These are phyloP conservation scores for Penicillium paxilli DNA, from an alignment of 495 filamentous ascomycete genomes.

Conservation along the genomic window DNA sequence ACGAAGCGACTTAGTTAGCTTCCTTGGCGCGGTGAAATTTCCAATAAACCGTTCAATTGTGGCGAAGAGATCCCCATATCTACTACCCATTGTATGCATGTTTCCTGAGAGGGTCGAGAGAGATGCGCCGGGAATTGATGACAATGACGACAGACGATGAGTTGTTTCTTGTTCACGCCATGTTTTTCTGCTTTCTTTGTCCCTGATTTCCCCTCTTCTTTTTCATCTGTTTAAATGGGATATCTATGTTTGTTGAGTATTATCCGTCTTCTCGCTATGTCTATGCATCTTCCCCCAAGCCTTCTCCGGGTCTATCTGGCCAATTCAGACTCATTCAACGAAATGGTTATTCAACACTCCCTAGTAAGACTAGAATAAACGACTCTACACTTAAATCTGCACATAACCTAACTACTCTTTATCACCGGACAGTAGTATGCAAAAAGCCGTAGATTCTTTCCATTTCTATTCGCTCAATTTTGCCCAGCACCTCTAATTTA, in stretches of 20 bases:
- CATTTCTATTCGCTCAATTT: too few species aligned
- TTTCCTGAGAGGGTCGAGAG: not conserved
- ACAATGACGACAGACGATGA: conserved; percentile 14
- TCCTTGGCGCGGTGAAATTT: not conserved
- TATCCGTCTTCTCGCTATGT: not conserved
- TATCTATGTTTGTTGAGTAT: conserved; percentile 9
- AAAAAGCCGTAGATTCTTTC: too few species aligned
- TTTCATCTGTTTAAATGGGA: conserved; percentile 16
- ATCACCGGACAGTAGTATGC: too few species aligned
- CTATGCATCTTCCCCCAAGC: not conserved
- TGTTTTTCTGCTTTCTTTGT: not conserved
- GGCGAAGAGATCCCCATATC: not conserved
- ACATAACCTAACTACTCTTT: too few species aligned
- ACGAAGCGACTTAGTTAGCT: not conserved
- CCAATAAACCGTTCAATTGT: not conserved
- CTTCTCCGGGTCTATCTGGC: not conserved
- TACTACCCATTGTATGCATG: not conserved
- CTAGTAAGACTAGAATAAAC: too few species aligned
- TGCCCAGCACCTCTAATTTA: not conserved
- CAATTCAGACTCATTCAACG: not conserved
- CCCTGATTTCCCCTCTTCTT: not conserved
- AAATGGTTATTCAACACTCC: too few species aligned
- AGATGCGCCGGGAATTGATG: conserved; percentile 11
- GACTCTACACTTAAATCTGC: too few species aligned
- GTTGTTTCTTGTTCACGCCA: conserved; percentile 13